Evolutionary conservation across 805 yeast genomes (phyloP), one percentile per base, ranked within the genome.

Genomic region (Millerago galiae): DNA sequence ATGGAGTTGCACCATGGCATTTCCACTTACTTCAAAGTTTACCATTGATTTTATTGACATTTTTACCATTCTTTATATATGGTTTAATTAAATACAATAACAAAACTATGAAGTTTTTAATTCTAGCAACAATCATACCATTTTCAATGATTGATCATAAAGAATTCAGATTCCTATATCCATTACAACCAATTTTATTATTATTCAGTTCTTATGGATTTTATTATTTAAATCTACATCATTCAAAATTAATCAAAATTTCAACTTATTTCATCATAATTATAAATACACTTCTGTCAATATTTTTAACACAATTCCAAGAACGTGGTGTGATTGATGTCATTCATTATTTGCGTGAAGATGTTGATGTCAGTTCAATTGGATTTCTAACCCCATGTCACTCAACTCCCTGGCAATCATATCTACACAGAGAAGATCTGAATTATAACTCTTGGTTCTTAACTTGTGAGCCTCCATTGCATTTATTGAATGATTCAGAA

Each of bases 361-460:
- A 67, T 28, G 53, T 63, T 4, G 52, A 57, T 4, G 70, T 76
- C 9, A 47, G 61, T 8, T 71, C 83, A 2, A 63, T 90, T 25
- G 95, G 96, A 0, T 86, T 93, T 52, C 61, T 93, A 13, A 88
- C 90, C 57, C 99, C 99, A 0, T 93, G 99, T 55, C 99, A 93
- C 61, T 90, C 98, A 0, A 91, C 97, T 0, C 99, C 99, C 2
- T 85, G 93, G 80, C 96, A 88, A 56, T 77, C 93, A 21, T 79
- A 83, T 57, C 62, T 93, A 33, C 95, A 90, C 55, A 64, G 84
- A 17, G 59, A 66, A 9, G 72, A 68, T 24, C 56, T 74, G 4
- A 33, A 35, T 13, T 31, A 30, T 11, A 51, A 58, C 1, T 72
- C 80, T 1, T 85, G 96, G 95, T 81, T 82, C 42, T 66, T 93